Evolutionary conservation across 345 rosid genomes (phyloP).

Genomic region (Reutealis trisperma): DNA sequence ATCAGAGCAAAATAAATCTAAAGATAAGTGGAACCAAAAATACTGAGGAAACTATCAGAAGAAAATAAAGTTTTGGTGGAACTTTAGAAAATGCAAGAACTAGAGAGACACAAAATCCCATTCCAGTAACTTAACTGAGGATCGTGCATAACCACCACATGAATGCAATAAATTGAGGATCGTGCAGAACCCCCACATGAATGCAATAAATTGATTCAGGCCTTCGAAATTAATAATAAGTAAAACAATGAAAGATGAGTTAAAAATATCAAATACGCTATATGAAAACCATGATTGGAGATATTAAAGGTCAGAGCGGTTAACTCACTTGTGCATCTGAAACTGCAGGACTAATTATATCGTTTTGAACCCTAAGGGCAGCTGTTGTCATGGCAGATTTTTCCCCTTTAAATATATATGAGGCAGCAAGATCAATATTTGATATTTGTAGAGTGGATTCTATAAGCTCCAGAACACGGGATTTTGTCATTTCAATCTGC

Average conservation of each 20-base stretch:
- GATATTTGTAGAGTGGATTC: slow-evolving; percentile 76
- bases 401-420: slow-evolving; percentile 62
- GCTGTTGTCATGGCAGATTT: slow-evolving; percentile 51
- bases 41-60: background rate
- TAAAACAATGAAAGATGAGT: background rate
- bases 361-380: slow-evolving; percentile 60
- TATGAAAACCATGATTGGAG: background rate
- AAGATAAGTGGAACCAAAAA: background rate
- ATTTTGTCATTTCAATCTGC: slow-evolving; percentile 77
- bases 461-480: slow-evolving; percentile 67
- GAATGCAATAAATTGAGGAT: background rate
- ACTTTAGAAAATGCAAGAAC: slow-evolving; percentile 8
- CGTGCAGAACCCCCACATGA: background rate
- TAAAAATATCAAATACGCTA: background rate
- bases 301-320: slow-evolving; percentile 7
- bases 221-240: slow-evolving; percentile 7
- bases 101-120: background rate
- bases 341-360: slow-evolving; percentile 78
- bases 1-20: background rate
- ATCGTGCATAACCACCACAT: background rate
- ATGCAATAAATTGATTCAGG: slow-evolving; percentile 6
- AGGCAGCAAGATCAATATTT: slow-evolving; percentile 68
- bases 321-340: slow-evolving; percentile 68
- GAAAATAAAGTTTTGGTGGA: background rate
- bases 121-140: background rate